These are phyloP conservation scores for Babesia sp. DNA, from an alignment of 169 alveolate species.

Conservation along the genomic window DNA sequence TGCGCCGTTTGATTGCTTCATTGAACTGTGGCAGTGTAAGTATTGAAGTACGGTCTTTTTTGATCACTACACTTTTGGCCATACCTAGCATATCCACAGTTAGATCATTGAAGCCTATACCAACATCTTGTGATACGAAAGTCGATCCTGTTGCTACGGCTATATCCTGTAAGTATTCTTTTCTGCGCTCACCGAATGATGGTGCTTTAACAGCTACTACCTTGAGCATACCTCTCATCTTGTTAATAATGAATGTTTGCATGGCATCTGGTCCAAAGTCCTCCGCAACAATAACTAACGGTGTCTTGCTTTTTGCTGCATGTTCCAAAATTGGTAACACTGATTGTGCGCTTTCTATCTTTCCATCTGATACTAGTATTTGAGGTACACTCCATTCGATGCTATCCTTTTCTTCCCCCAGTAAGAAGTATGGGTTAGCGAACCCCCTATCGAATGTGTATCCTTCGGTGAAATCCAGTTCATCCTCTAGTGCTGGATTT, in stretches of 20 bases:
- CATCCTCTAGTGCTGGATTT: conserved; percentile 85
- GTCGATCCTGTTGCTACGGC: conserved; percentile 86
- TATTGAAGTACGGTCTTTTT: conserved; percentile 84
- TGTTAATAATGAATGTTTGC: conserved; percentile 84
- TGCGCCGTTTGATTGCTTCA: conserved; percentile 65
- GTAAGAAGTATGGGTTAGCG: conserved; percentile 84
- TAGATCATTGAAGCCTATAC: conserved; percentile 78
- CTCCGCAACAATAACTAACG: conserved; percentile 85
- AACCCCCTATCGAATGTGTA: conserved; percentile 86
- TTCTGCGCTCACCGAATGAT: conserved; percentile 86
- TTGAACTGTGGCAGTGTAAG: conserved; percentile 77
- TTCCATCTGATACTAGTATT: conserved; percentile 81
- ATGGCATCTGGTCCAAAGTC: conserved; percentile 86
- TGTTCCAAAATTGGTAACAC: conserved; percentile 83
- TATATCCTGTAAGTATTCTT: conserved; percentile 83
- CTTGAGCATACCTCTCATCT: conserved; percentile 85
- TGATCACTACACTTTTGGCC: conserved; percentile 82
- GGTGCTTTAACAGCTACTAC: conserved; percentile 86
- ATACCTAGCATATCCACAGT: conserved; percentile 80
- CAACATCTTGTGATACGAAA: conserved; percentile 82
- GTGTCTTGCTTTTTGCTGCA: conserved; percentile 81
- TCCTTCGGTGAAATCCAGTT: conserved; percentile 86
- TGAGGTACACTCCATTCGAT: conserved; percentile 82
- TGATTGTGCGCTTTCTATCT: conserved; percentile 81
- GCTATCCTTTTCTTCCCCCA: conserved; percentile 83